Conservation (phyloP, 129 eudicot species). For the Solidago caesia region DNA sequence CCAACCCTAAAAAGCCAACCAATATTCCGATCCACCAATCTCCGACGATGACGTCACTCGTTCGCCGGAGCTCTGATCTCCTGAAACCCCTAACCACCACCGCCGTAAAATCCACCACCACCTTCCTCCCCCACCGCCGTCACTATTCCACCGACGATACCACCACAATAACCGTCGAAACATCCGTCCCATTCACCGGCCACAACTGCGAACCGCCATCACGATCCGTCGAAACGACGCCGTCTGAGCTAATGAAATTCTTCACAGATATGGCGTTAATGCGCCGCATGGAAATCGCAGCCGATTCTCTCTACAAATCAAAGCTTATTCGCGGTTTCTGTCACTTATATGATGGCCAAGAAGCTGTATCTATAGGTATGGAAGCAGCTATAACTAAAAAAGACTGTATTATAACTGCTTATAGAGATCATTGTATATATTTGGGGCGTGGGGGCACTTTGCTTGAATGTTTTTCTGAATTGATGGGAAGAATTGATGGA, state of each 20-base stretch:
- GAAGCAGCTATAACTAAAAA: slow-evolving; percentile 83
- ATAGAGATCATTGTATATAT: slow-evolving; percentile 77
- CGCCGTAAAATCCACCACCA: slow-evolving; percentile 17
- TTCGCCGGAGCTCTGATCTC: slow-evolving; percentile 37
- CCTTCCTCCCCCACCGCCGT: slow-evolving; percentile 35
- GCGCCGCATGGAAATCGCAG: slow-evolving; percentile 99
- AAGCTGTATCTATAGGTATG: slow-evolving; percentile 93
- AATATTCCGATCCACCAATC: slow-evolving; percentile 23
- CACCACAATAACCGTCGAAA: slow-evolving; percentile 73
- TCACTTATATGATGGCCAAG: slow-evolving; percentile 93
- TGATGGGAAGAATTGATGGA: slow-evolving; percentile 85
- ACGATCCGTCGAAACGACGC: slow-evolving; percentile 68
- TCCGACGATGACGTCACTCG: slow-evolving; percentile 26
- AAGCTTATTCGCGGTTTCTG: slow-evolving; percentile 95
- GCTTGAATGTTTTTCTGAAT: slow-evolving; percentile 62
- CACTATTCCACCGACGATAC: slow-evolving; percentile 43
- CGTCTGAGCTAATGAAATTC: slow-evolving; percentile 71
- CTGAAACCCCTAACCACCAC: slow-evolving; percentile 31
- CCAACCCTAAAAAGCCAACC: slow-evolving; percentile 28
- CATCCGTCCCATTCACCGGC: slow-evolving; percentile 79
- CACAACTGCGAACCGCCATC: slow-evolving; percentile 93
- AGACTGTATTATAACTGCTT: slow-evolving; percentile 88
- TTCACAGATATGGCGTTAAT: slow-evolving; percentile 81
- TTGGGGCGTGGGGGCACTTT: slow-evolving; percentile 84
- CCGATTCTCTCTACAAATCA: slow-evolving; percentile 91